Evolutionary conservation across 2,329 filamentous ascomycete genomes (phyloP), one percentile per base, ranked within the genome.

Genomic region (Paracorniculantispora psalliotae): DNA sequence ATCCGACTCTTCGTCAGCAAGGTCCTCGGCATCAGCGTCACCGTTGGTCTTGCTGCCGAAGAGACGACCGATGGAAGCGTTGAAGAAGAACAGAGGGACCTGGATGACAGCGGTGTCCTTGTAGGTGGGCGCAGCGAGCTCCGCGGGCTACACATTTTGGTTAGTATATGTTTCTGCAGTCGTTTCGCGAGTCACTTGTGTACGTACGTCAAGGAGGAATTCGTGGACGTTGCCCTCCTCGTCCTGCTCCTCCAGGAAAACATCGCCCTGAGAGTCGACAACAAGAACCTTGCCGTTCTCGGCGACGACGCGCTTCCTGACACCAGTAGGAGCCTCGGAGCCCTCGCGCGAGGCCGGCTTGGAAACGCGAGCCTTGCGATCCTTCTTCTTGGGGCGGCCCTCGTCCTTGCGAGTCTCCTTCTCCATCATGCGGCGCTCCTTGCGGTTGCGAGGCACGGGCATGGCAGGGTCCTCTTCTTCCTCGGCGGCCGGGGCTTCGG

Each of bases 231-330:
- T 85, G 56, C 94, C 94, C 25, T 97, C 91, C 65, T 92, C 92
- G 54, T 91, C 91, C 67, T 91, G 83, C 69, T 96, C 90, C 74
- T 97, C 92, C n/a, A 99, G 80, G 70, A 91, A 99, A 13, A 99
- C 94, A 67, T 97, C 92, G 28, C 94, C 94, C 10, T 88, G 79
- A 0, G 90, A 91, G 74, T 99, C 93, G 4, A 99, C 94, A 59
- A 99, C 88, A 39, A 99, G 79, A 1, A 96, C 81, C 79, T 97
- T 99, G 65, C 94, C 94, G 67, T 99, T 99, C 79, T 96, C 89
- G 2, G 92, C 93, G 26, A 92, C 85, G 17, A 97, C 91, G 37
- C 91, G 83, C 81, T 93, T 96, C 76, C 91, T 91, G 35, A 88
- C 81, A 21, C 92, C 92, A 39, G 86, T 83, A 1, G 90, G 85